Evolutionary conservation across 345 rosid species (phyloP), one percentile per base, ranked within the genome.

Genomic region (Passiflora organensis): DNA sequence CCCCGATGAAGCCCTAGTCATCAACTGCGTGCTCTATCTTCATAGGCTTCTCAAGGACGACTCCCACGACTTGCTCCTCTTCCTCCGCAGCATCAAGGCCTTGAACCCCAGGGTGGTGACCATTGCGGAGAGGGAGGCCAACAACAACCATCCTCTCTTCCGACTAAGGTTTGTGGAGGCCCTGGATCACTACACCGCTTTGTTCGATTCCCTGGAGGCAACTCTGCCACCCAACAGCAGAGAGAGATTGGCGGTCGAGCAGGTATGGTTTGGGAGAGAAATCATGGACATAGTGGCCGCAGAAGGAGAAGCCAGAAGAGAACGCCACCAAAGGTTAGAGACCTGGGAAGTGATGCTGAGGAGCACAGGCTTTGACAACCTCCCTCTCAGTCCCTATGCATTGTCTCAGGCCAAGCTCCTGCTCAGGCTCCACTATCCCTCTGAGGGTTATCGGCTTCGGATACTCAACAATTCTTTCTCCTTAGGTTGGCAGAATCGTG

Each of bases 341-440:
- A 46, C 76, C 10, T 93, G 99, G 96, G 95, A 89, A 56, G 72
- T 72, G 65, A 70, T 83, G 51, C 62, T 93, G 55, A 74, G 80
- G 43, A 76, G 89, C 43, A 48, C 76, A n/a, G 94, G 95, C 0
- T 89, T 88, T 48, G 56, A 50, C 18, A 82, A 82, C 60, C 83
- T 89, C 32, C 81, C 96, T 0, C 63, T 89, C 28, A 88, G 99
- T 62, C 80, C 87, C 21, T 93, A 78, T 43, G 94, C 95, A 24
- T 60, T 80, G 10, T 84, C 99, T 12, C 99, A 93, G 72, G 99
- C 99, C 8, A 89, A 88, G 82, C 84, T 93, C 52, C 81, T 93
- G 13, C 66, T 93, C 20, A 76, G 95, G 64, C 95, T 93, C 46
- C 96, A 93, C 63, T 93, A 93, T 71, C 99, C 99, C 17, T 84